Evolutionary conservation across 345 rosid species (phyloP).

Genomic region (Melaleuca alternifolia): DNA sequence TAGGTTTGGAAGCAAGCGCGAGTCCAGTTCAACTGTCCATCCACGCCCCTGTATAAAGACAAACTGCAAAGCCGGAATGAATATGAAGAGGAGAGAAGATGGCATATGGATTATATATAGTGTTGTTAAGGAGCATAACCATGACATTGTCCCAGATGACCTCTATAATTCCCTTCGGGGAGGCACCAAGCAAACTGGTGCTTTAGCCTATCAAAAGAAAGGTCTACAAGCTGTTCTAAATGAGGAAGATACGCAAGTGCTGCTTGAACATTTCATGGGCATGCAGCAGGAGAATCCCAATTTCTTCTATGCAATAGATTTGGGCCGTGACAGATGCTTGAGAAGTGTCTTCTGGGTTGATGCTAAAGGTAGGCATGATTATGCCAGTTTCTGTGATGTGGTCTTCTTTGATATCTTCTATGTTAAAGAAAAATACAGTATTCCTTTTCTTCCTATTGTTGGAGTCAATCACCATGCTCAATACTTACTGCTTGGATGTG

Average conservation of each 20-base stretch:
- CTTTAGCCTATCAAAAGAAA: slow-evolving; percentile 11
- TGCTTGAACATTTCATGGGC: slow-evolving; percentile 19
- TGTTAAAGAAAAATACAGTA: slow-evolving; percentile 13
- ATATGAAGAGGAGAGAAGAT: slow-evolving; percentile 32
- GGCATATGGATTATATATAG: slow-evolving; percentile 25
- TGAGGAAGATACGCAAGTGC: slow-evolving; percentile 14
- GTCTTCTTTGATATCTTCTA: slow-evolving; percentile 27
- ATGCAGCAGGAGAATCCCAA: slow-evolving; percentile 31
- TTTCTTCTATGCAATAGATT: slow-evolving; percentile 28
- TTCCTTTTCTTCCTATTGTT: slow-evolving; percentile 28
- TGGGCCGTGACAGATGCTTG: slow-evolving; percentile 18
- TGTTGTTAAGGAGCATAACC: slow-evolving; percentile 31
- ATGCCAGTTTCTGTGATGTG: slow-evolving; percentile 20
- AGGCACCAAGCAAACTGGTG: slow-evolving; percentile 17
- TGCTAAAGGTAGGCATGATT: slow-evolving; percentile 23
- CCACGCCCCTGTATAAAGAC: slow-evolving; percentile 26
- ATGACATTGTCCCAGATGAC: slow-evolving; percentile 26
- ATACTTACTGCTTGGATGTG: slow-evolving; percentile 29
- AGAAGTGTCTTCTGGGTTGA: slow-evolving; percentile 37
- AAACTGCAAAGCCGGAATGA: slow-evolving; percentile 37
- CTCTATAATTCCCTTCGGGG: slow-evolving; percentile 13
- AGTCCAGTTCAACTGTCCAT: slow-evolving; percentile 9
- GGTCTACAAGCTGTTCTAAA: slow-evolving; percentile 22
- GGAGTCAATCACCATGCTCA: slow-evolving; percentile 36
- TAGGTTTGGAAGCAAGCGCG: slow-evolving; percentile 33